Percentiles rank a stretch among this genome's conserved stretches.
phyloP scores from a whole-genome alignment of 2,329 filamentous ascomycete genomes.

The Mycogone perniciosa region DNA sequence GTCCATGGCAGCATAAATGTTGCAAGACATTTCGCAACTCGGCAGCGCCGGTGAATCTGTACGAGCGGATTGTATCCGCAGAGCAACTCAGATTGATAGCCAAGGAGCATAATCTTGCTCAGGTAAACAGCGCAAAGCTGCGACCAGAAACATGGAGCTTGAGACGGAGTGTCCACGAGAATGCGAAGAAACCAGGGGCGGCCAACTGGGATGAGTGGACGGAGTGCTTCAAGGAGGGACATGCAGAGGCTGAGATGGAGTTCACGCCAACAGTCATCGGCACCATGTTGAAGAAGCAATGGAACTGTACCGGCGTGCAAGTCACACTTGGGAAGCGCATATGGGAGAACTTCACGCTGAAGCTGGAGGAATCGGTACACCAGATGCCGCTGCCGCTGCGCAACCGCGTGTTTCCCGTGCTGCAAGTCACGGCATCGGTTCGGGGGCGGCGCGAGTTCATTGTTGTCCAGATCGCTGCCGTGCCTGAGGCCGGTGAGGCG shows the following conservation, averaged over 20 bases:
- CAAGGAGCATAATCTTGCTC: constrained; percentile 25
- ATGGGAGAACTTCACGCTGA: constrained; percentile 44
- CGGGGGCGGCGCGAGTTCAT: constrained; percentile 42
- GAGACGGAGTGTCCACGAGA: constrained; percentile 55
- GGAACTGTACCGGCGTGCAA: constrained; percentile 39
- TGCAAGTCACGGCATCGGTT: constrained; percentile 52
- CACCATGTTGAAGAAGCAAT: constrained; percentile 33
- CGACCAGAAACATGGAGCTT: constrained; percentile 55
- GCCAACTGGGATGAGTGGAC: constrained; percentile 61
- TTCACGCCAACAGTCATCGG: constrained; percentile 34
- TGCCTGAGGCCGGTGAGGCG: constrained; percentile 1
- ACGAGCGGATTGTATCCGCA: constrained; percentile 42
- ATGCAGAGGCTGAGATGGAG: constrained; percentile 33
- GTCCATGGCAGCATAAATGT: constrained; percentile 44
- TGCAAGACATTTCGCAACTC: constrained; percentile 44
- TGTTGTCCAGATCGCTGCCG: constrained; percentile 49
- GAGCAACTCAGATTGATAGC: constrained; percentile 37
- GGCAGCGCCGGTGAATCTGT: constrained; percentile 45
- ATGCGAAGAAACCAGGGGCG: constrained; percentile 43
- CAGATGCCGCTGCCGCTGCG: constrained; percentile 52
- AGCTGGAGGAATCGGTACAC: constrained; percentile 61
- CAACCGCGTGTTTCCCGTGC: constrained; percentile 59
- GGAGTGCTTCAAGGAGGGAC: constrained; percentile 47
- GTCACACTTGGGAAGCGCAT: constrained; percentile 29
- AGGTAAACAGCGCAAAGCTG: constrained; percentile 15